Evolutionary conservation across 2,329 filamentous ascomycete species (phyloP).

Genomic region (Venturia aucupariae): DNA sequence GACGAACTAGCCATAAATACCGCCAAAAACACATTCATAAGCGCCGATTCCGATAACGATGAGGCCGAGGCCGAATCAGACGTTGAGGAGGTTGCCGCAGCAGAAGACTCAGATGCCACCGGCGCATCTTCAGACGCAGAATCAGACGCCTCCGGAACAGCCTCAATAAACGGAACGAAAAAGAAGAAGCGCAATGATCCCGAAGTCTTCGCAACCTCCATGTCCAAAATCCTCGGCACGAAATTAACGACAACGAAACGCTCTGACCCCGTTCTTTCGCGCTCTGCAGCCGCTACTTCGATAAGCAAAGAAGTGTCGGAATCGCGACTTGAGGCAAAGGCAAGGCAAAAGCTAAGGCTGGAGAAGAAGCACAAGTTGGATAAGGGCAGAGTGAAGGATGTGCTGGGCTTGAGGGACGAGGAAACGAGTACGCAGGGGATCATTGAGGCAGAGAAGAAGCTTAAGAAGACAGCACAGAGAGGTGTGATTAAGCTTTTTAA

Average conservation of each 20-base stretch:
- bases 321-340: slow-evolving; percentile 70
- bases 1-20: slow-evolving; percentile 21
- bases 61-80: slow-evolving; percentile 20
- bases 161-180: slow-evolving; percentile 27
- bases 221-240: slow-evolving; percentile 83
- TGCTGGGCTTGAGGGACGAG: slow-evolving; percentile 55
- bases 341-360: slow-evolving; percentile 65
- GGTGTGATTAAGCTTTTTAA: slow-evolving; percentile 97
- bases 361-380: slow-evolving; percentile 73
- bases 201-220: slow-evolving; percentile 79
- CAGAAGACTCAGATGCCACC: slow-evolving; percentile 32
- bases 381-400: slow-evolving; percentile 80
- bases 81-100: slow-evolving; percentile 24
- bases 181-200: slow-evolving; percentile 89
- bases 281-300: slow-evolving; percentile 65
- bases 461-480: slow-evolving; percentile 81
- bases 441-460: slow-evolving; percentile 62
- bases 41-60: slow-evolving; percentile 6
- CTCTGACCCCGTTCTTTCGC: slow-evolving; percentile 81
- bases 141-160: slow-evolving; percentile 21
- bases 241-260: slow-evolving; percentile 78
- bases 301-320: slow-evolving; percentile 66
- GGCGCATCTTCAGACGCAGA: slow-evolving; percentile 21
- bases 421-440: slow-evolving; percentile 40
- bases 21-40: slow-evolving; percentile 6